Base-by-base conservation (phyloP, 2,329 filamentous ascomycete species). In the Gnomoniopsis sp. region DNA sequence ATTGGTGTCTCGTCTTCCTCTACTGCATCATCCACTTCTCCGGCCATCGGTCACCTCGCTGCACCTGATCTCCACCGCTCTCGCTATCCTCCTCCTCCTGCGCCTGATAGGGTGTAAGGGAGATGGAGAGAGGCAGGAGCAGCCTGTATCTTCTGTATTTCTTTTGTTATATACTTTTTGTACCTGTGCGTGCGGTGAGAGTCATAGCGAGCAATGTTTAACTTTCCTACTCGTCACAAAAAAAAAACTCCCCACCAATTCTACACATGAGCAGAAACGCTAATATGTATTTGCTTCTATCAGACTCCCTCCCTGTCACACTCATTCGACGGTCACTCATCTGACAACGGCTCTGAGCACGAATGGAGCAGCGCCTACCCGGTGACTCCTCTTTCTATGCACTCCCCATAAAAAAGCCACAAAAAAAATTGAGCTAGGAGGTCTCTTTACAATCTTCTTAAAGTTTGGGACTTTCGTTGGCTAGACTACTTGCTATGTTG, bases 261-360 rank as follows among this genome's bases (percentile, higher is more conserved):
- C 34, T 49, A 33, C 56, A 44, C 17, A 38, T 58, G 51, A 58
- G 54, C 55, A 51, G 43, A 49, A 57, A 70, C 77, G 77, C 81
- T 82, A 78, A 82, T 76, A 72, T 72, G 71, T 74, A 66, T 59
- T 58, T 68, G 4, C 30, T 47, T 57, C 60, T 46, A 72, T 65
- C 76, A 92, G 89, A 91, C 89, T 73, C 89, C 89, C 75, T 87
- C 89, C 69, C 83, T 91, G 67, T 89, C 87, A 68, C 87, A 89
- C 71, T 88, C 86, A 30, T 89, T 86, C 72, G 87, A 89, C 67
- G 83, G 87, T 54, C 46, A 48, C 47, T 56, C 53, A 3, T 56
- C 53, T 17, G 76, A 82, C 61, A 80, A 77, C 67, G 85, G 83
- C 71, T 87, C 84, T 34, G 84, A 87, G 57, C 69, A 69, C 66